Evolutionary conservation across 2,329 filamentous ascomycete genomes (phyloP).

Genomic region (Alternaria infectoria): DNA sequence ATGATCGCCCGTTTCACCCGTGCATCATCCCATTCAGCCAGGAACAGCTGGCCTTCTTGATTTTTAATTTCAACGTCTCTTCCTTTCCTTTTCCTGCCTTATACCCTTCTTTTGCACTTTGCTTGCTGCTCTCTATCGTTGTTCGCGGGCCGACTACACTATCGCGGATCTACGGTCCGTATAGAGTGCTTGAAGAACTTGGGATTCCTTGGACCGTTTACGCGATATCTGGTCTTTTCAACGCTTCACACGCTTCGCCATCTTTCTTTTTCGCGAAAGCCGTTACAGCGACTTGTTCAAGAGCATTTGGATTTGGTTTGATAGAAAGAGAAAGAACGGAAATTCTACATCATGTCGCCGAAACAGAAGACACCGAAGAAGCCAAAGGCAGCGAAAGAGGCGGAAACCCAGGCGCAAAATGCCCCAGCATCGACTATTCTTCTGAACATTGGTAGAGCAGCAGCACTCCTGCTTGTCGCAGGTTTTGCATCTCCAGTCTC

Average conservation of each 20-base stretch:
- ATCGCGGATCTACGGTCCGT: constrained; percentile 30
- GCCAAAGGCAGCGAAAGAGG: constrained; percentile 39
- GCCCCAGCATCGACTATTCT: constrained; percentile 31
- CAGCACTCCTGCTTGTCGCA: constrained; percentile 60
- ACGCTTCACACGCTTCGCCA: neutral
- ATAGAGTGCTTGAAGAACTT: constrained; percentile 18
- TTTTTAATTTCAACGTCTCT: constrained; percentile 17
- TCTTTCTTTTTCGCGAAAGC: neutral
- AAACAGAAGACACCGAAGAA: constrained; percentile 44
- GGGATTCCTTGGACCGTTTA: constrained; percentile 12
- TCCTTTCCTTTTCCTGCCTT: constrained; percentile 13
- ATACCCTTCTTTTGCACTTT: constrained; percentile 1
- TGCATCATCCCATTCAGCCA: constrained; percentile 33
- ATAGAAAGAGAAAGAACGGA: constrained; percentile 11
- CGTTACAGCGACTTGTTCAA: too few species aligned
- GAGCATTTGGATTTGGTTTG: neutral
- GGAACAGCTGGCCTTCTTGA: constrained; percentile 42
- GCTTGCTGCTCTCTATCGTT: constrained; percentile 4
- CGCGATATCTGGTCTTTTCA: constrained; percentile 24
- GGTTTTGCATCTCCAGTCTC: constrained; percentile 74
- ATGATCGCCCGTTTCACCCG: constrained; percentile 44
- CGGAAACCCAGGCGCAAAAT: constrained; percentile 30
- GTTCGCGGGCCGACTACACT: constrained; percentile 28
- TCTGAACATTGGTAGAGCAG: constrained; percentile 42
- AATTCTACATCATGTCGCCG: constrained; percentile 35